Evolutionary conservation across 306 rosid species (phyloP), one percentile per base, ranked within the genome.

Genomic region (Erythrophleum fordii): DNA sequence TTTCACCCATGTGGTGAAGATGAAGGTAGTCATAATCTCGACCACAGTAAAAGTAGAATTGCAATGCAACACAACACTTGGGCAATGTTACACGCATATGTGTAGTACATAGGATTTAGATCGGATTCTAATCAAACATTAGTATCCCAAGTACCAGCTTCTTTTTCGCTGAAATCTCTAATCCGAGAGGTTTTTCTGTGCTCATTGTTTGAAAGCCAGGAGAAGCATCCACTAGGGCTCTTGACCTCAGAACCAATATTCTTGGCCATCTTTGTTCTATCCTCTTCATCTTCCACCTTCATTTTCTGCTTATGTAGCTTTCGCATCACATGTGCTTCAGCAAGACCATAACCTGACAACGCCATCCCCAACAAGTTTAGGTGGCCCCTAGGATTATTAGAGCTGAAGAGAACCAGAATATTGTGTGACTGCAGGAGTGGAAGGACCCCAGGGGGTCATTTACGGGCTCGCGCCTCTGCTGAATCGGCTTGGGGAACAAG

Each of bases 401-500:
- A 46, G 18, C 0, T 0, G 41, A 60, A 14, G 8, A 60, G 8
- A 60, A 11, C 39, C 35, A 28, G 13, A 23, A 23, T 7, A 23
- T 7, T 20, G 0, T 2, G 42, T 29, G 42, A 20, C 28, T 0
- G 22, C 17, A 42, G 41, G 8, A 61, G 44, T 0, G 14, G 23
- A 11, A 45, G 45, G 7, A 3, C n/a, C n/a, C n/a, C n/a, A n/a
- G 14, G 23, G 67, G 11, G 20, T 8, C 2, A 18, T 34, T 35
- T 65, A 65, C 35, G 35, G 46, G 16, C 25, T 3, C 6, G 45
- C 14, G 22, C 25, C 20, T 2, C 18, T 39, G 7, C 48, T 0
- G 45, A 65, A 23, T 66, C 3, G 8, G 34, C 35, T 52, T 72
- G 12, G 34, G 49, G 77, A 72, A 34, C 77, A 72, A 52, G 65